Evolutionary conservation across 1,139 yeast genomes (phyloP).

Genomic region (Diutina rugosa): DNA sequence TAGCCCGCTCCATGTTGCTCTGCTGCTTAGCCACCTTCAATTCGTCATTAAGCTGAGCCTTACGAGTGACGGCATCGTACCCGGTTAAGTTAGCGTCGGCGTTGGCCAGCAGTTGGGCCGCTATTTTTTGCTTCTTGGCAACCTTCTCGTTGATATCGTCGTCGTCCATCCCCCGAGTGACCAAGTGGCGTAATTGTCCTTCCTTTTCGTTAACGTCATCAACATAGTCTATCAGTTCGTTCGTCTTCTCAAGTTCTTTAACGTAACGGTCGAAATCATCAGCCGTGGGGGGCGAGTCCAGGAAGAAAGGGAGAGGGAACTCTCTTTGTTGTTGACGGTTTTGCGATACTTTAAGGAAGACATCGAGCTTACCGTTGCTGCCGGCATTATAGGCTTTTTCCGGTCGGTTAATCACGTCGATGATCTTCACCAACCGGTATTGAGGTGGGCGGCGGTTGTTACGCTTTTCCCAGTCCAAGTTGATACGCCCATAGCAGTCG

Average conservation of each 20-base stretch:
- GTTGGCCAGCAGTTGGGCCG: neutral
- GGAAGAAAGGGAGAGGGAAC: conserved; percentile 64
- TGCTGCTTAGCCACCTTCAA: conserved; percentile 66
- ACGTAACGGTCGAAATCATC: conserved; percentile 68
- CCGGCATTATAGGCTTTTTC: conserved; percentile 43
- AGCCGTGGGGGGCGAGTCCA: conserved; percentile 56
- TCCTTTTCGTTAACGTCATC: conserved; percentile 58
- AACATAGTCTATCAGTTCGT: conserved; percentile 46
- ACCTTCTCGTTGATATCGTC: conserved; percentile 74
- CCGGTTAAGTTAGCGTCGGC: conserved; percentile 32
- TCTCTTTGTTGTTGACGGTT: conserved; percentile 56
- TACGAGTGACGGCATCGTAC: conserved; percentile 68
- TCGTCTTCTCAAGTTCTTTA: conserved; percentile 45
- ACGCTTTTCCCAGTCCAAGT: conserved; percentile 57
- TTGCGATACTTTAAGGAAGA: conserved; percentile 53
- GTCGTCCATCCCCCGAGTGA: conserved; percentile 55
- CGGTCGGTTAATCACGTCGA: conserved; percentile 39
- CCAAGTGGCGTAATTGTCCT: conserved; percentile 47
- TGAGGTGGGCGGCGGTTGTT: conserved; percentile 42
- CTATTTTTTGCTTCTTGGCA: conserved; percentile 44
- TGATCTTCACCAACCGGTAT: conserved; percentile 77
- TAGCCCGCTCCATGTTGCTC: conserved; percentile 38
- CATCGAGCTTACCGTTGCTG: conserved; percentile 36
- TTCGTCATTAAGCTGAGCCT: conserved; percentile 62
- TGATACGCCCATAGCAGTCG: conserved; percentile 73